A percentile compares a stretch with the other conserved stretches of the same genome.
Conservation (phyloP, 192 early-diverging fungal genomes). For the Mycoemilia scoparia region DNA sequence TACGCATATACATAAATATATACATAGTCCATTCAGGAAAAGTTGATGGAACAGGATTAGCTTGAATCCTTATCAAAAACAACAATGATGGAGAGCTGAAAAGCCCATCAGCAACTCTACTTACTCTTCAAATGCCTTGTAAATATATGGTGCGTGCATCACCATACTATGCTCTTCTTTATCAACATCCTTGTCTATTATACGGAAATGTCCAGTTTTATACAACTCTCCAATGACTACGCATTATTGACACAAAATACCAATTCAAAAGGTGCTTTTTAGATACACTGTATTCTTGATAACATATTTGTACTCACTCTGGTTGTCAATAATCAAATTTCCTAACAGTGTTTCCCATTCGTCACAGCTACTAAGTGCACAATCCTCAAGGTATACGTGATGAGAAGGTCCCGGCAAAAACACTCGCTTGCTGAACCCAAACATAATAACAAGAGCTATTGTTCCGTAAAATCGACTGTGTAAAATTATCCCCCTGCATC, state of each 20-base stretch:
- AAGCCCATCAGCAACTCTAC: not conserved
- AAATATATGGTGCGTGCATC: conserved; percentile 87
- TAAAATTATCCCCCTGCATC: not conserved
- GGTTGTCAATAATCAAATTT: conserved; percentile 46
- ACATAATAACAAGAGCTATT: not conserved
- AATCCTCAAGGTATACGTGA: conserved; percentile 61
- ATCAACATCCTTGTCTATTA: conserved; percentile 50
- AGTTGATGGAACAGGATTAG: not conserved
- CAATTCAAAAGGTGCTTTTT: too few relatives aligned
- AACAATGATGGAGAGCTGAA: not conserved
- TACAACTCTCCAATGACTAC: conserved; percentile 44
- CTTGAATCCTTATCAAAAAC: not conserved
- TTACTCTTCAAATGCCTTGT: conserved; percentile 61
- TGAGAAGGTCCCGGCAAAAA: conserved; percentile 92
- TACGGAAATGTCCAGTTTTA: conserved; percentile 41
- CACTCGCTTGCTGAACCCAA: conserved; percentile 67
- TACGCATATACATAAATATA: conserved; percentile 7
- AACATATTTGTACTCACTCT: too few relatives aligned
- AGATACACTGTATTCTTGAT: too few relatives aligned
- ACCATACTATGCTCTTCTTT: conserved; percentile 95
- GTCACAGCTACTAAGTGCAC: conserved; percentile 53
- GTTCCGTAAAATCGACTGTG: not conserved
- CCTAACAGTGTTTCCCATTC: conserved; percentile 81
- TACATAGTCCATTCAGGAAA: conserved; percentile 1
- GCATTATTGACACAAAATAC: too few relatives aligned